Conservation (phyloP, 345 rosid species). For the Mangifera indica region DNA sequence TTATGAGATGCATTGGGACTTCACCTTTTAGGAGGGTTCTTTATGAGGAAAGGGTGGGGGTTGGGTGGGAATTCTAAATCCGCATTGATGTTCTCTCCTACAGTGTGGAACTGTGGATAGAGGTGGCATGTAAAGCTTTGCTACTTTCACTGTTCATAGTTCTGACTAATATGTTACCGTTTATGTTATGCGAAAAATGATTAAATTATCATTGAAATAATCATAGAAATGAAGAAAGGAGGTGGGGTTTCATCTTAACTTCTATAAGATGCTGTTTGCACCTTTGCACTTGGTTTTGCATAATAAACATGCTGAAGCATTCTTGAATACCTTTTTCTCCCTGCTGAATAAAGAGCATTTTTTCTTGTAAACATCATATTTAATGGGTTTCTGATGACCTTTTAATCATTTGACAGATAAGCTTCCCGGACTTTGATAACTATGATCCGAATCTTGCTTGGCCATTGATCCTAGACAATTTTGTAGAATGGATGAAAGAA, state of each 20-base stretch:
- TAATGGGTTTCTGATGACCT: background rate
- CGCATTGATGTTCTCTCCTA: background rate
- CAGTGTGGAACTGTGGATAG: background rate
- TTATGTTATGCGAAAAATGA: background rate
- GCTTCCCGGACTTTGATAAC: constrained; percentile 75
- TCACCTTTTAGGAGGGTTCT: background rate
- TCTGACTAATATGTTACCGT: background rate
- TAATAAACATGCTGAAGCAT: background rate
- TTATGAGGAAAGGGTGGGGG: background rate
- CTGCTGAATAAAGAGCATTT: background rate
- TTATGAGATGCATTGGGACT: background rate
- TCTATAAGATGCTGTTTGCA: background rate
- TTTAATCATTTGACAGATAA: constrained; percentile 57
- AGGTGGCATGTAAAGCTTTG: background rate
- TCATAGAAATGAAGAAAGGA: too few relatives aligned
- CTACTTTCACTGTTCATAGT: background rate
- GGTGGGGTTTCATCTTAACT: background rate
- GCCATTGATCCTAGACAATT: constrained; percentile 97
- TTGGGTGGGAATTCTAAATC: background rate
- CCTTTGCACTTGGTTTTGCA: background rate
- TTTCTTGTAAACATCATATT: constrained; percentile 10
- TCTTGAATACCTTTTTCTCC: background rate
- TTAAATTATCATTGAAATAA: background rate
- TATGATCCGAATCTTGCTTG: constrained; percentile 94
- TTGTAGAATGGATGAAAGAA: constrained; percentile 93